Conservation (phyloP, 345 rosid species). For the Syzygium aqueum region DNA sequence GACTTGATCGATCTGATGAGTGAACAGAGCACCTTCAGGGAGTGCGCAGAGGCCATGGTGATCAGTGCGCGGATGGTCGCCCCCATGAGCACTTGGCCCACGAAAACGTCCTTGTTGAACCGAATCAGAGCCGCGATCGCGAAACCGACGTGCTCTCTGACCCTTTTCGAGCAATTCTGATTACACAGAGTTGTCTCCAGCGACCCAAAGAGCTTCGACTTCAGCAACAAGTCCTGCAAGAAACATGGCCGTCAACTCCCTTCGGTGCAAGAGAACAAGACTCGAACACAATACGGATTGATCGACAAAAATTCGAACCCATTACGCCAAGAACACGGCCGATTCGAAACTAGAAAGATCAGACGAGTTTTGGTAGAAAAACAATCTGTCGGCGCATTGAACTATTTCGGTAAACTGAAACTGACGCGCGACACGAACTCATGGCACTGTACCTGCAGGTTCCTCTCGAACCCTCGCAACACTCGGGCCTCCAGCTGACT, state of each 20-base stretch:
- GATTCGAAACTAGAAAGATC: background rate
- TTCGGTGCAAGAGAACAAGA: background rate
- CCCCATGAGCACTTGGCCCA: slow-evolving; percentile 48
- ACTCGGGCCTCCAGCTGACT: slow-evolving; percentile 40
- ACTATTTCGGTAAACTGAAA: background rate
- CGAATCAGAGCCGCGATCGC: slow-evolving; percentile 32
- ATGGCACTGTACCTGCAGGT: slow-evolving; percentile 1
- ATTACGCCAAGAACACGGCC: background rate
- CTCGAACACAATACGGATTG: background rate
- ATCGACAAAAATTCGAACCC: background rate
- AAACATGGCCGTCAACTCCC: background rate
- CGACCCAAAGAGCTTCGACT: slow-evolving; percentile 28
- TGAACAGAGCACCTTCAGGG: slow-evolving; percentile 26
- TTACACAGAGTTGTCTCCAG: slow-evolving; percentile 28
- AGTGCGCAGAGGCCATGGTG: slow-evolving; percentile 19
- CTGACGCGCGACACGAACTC: background rate
- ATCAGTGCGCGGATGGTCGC: slow-evolving; percentile 34
- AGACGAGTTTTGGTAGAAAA: background rate
- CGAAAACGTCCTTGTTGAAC: slow-evolving; percentile 70
- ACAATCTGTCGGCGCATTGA: too few species aligned
- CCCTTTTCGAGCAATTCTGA: slow-evolving; percentile 13
- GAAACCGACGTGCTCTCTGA: slow-evolving; percentile 36
- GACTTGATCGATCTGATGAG: slow-evolving; percentile 47
- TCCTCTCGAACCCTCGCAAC: slow-evolving; percentile 37
- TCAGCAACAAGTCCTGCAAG: slow-evolving; percentile 41